Evolutionary conservation across 768 basidiomycete species (phyloP).

Genomic region (Phaeolepiota aurea): DNA sequence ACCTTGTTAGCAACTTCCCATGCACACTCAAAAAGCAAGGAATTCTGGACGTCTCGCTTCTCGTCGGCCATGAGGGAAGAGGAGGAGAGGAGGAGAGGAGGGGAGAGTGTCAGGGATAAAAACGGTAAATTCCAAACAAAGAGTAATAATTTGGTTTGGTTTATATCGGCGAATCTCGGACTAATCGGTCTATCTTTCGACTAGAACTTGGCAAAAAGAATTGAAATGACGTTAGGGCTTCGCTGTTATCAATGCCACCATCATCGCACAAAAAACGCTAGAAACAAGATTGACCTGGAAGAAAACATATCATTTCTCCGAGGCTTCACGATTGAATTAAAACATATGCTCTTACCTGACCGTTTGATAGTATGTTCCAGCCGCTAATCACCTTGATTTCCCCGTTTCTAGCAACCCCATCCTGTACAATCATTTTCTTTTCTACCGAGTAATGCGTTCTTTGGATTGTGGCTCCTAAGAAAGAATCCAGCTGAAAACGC

Average conservation of each 20-base stretch:
- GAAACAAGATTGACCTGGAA: slow-evolving; percentile 32
- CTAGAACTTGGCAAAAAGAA: neutral
- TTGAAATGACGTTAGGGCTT: slow-evolving; percentile 18
- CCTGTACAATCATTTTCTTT: slow-evolving; percentile 57
- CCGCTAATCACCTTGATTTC: slow-evolving; percentile 57
- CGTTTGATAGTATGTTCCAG: slow-evolving; percentile 68
- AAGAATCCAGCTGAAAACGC: slow-evolving; percentile 61
- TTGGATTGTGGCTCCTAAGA: slow-evolving; percentile 85
- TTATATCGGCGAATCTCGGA: neutral
- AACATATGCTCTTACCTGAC: slow-evolving; percentile 44
- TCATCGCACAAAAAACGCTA: slow-evolving; percentile 23
- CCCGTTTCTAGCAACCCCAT: slow-evolving; percentile 24
- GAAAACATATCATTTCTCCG: too few relatives aligned
- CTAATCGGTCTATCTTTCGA: neutral
- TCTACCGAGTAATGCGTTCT: slow-evolving; percentile 62
- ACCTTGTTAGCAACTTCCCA: slow-evolving; percentile 99
- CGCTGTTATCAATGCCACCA: slow-evolving; percentile 1
- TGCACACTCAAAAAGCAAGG: slow-evolving; percentile 88
- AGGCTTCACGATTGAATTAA: too few relatives aligned
- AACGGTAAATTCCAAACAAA: slow-evolving; percentile 5
- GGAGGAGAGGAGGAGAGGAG: slow-evolving; percentile 5
- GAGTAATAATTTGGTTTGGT: neutral
- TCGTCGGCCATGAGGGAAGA: slow-evolving; percentile 24
- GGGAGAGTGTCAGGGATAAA: too few relatives aligned
- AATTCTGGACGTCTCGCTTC: slow-evolving; percentile 68